Evolutionary conservation across 805 yeast species (phyloP).

Genomic region (Tetrapisispora pingtungensis): DNA sequence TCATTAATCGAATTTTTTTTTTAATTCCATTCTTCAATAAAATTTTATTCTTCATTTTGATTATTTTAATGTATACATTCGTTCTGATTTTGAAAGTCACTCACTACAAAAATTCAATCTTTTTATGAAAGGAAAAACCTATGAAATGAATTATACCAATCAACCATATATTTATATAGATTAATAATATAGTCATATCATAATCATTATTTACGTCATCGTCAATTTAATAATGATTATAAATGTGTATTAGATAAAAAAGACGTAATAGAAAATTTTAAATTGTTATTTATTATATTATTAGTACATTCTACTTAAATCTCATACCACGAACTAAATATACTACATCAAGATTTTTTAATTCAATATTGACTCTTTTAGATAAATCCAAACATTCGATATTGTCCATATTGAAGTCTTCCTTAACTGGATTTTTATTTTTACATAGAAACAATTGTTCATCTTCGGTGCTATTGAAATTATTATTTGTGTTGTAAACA

Average conservation of each 20-base stretch:
- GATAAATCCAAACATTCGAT: slow-evolving; percentile 7
- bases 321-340: slow-evolving; percentile 21
- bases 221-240: no score
- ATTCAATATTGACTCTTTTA: slow-evolving; percentile 13
- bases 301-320: background rate
- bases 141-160: background rate
- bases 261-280: no score
- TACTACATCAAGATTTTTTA: slow-evolving; percentile 18
- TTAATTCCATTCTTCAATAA: background rate
- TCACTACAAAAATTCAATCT: background rate
- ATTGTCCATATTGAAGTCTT: background rate
- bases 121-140: no score
- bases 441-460: slow-evolving; percentile 23
- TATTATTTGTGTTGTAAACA: slow-evolving; percentile 17
- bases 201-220: background rate
- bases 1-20: no score
- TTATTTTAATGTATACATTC: background rate
- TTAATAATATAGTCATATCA: background rate
- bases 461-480: slow-evolving; percentile 7
- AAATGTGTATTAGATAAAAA: background rate
- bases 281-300: background rate
- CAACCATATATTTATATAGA: background rate
- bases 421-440: slow-evolving; percentile 1
- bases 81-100: background rate
- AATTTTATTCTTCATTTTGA: background rate